Conservation (phyloP, 768 basidiomycete genomes). For the Suillus occidentalis region DNA sequence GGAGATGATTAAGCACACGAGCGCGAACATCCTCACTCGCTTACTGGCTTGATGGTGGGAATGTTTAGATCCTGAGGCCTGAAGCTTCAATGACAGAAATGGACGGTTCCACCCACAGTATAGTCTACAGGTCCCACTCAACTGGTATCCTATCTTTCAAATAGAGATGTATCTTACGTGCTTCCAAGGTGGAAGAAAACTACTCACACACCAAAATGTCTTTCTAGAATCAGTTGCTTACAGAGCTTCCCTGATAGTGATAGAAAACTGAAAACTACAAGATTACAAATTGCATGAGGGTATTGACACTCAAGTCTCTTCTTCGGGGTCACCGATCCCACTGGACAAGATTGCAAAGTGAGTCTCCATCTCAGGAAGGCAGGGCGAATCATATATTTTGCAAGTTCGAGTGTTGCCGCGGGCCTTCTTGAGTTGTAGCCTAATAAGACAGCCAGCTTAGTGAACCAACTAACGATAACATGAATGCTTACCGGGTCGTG, state of each 20-base stretch:
- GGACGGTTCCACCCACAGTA: constrained; percentile 34
- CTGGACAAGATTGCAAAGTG: constrained; percentile 90
- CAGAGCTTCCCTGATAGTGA: constrained; percentile 13
- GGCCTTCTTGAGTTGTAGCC: constrained; percentile 88
- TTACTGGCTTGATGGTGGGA: constrained; percentile 58
- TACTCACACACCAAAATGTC: constrained; percentile 13
- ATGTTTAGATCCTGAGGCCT: background rate
- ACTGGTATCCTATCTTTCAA: constrained; percentile 39
- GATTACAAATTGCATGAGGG: constrained; percentile 1
- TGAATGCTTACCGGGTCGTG: constrained; percentile 74
- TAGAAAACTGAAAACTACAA: constrained; percentile 4
- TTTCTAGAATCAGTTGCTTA: constrained; percentile 12
- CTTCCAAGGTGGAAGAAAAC: background rate
- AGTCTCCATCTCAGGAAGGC: constrained; percentile 94
- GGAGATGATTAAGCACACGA: constrained; percentile 74
- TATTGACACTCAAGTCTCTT: constrained; percentile 52
- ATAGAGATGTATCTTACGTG: constrained; percentile 9
- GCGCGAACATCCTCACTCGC: constrained; percentile 87
- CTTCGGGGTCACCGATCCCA: constrained; percentile 94
- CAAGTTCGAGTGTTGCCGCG: constrained; percentile 91
- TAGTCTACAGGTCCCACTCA: constrained; percentile 42
- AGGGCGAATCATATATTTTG: constrained; percentile 98
- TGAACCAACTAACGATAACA: background rate
- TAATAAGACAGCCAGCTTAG: constrained; percentile 30
- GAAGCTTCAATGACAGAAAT: constrained; percentile 21